phyloP scores from a whole-genome alignment of 1,284 basidiomycete species.

The Acaromyces ingoldii region DNA sequence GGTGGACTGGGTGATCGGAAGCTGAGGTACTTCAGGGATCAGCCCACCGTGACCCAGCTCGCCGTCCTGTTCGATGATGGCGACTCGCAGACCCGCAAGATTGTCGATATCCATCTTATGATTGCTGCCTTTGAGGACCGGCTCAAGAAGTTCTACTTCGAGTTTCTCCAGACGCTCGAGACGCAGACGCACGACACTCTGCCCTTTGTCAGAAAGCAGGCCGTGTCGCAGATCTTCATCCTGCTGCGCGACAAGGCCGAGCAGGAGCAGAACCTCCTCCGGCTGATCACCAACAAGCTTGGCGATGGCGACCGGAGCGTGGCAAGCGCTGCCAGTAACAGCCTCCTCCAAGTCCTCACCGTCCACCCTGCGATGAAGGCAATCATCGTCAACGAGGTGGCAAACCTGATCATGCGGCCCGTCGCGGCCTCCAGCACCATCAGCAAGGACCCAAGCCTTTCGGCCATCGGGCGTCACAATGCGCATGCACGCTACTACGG shows the following conservation, averaged over 20 bases:
- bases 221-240: slow-evolving; percentile 64
- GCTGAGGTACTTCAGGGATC: slow-evolving; percentile 83
- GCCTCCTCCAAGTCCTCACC: slow-evolving; percentile 82
- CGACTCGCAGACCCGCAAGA: slow-evolving; percentile 14
- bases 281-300: slow-evolving; percentile 83
- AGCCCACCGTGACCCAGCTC: slow-evolving; percentile 60
- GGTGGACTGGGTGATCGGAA: slow-evolving; percentile 68
- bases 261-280: slow-evolving; percentile 92
- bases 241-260: slow-evolving; percentile 86
- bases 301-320: slow-evolving; percentile 78
- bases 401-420: slow-evolving; percentile 67
- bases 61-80: slow-evolving; percentile 18
- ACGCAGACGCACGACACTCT: slow-evolving; percentile 79
- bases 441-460: background rate
- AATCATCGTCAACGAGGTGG: slow-evolving; percentile 81
- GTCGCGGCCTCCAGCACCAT: slow-evolving; percentile 3
- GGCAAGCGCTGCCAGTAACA: slow-evolving; percentile 82
- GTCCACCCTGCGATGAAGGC: slow-evolving; percentile 89
- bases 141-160: slow-evolving; percentile 95
- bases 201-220: slow-evolving; percentile 78
- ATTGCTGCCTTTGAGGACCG: slow-evolving; percentile 93
- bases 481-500: slow-evolving; percentile 81
- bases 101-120: slow-evolving; percentile 64
- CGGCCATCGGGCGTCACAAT: slow-evolving; percentile 45
- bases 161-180: slow-evolving; percentile 84